Percentiles rank a stretch among this genome's conserved stretches.
These are phyloP conservation scores for Helianthus tuberosus DNA, from an alignment of 129 eudicot species.

Conservation along the genomic window DNA sequence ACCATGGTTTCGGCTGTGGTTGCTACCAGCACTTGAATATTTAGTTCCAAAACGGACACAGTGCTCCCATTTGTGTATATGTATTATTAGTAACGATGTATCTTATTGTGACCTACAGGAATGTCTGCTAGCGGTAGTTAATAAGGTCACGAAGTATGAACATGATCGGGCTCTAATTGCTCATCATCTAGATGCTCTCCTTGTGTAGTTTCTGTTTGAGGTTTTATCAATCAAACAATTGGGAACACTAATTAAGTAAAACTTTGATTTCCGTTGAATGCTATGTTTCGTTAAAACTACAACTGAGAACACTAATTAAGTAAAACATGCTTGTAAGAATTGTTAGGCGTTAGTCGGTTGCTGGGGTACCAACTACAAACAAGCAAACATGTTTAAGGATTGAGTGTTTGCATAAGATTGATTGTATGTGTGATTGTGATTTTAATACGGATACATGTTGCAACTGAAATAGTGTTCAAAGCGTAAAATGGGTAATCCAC, in stretches of 20 bases:
- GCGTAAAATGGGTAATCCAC: too few species aligned
- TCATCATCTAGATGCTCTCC: conserved; percentile 19
- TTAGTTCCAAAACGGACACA: neutral
- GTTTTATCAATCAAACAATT: conserved; percentile 21
- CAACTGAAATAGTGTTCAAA: too few species aligned
- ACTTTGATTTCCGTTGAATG: neutral
- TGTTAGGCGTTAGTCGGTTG: too few species aligned
- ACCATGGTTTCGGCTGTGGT: conserved; percentile 88
- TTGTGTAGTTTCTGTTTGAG: conserved; percentile 19
- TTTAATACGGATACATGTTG: too few species aligned
- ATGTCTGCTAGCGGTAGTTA: neutral
- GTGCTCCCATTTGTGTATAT: conserved; percentile 29
- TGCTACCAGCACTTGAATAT: conserved; percentile 35
- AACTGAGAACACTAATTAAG: too few species aligned
- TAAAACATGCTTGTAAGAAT: too few species aligned
- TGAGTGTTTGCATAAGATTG: too few species aligned
- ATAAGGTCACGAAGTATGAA: conserved; percentile 9
- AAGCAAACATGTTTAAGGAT: too few species aligned
- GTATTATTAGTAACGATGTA: conserved; percentile 4
- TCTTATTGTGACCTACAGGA: conserved; percentile 3
- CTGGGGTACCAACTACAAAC: too few species aligned
- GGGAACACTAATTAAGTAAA: conserved; percentile 8
- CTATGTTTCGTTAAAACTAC: neutral
- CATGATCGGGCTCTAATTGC: conserved; percentile 23
- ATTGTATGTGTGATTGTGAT: too few species aligned